Conservation (phyloP, 1,139 yeast species). For the Pichia sp. region DNA sequence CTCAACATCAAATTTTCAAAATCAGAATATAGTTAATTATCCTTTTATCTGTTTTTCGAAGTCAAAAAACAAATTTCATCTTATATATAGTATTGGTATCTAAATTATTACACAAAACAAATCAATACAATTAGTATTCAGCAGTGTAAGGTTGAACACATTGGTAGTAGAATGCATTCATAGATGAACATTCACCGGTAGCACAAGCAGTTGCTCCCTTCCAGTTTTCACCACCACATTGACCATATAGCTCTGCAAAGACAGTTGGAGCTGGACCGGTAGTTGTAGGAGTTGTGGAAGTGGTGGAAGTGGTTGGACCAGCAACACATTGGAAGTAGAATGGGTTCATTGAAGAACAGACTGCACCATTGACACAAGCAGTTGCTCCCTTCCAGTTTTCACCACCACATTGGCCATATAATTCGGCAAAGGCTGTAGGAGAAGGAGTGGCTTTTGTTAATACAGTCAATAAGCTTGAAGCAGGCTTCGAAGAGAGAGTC, state of each 20-base stretch:
- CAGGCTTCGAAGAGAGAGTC: background rate
- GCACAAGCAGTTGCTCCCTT: constrained; percentile 11
- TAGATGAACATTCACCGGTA: constrained; percentile 8
- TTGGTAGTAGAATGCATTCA: constrained; percentile 12
- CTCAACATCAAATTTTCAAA: no score
- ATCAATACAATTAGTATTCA: no score
- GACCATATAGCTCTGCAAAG: constrained; percentile 8
- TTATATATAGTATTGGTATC: no score
- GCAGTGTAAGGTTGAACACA: constrained; percentile 8
- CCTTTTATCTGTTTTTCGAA: no score
- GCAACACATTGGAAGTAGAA: constrained; percentile 10
- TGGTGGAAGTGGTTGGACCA: background rate
- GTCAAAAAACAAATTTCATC: no score
- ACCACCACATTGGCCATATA: constrained; percentile 14
- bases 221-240: constrained; percentile 15
- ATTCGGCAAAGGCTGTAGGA: constrained; percentile 1
- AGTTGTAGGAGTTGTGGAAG: background rate
- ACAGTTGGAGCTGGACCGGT: background rate
- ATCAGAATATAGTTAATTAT: no score
- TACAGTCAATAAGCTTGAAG: background rate
- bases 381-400: constrained; percentile 8
- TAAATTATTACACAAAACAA: no score
- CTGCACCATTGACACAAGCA: constrained; percentile 1
- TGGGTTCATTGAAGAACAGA: constrained; percentile 9
- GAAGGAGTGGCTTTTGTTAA: background rate